A percentile compares a stretch with the other conserved stretches of the same genome.
Evolutionary conservation across 257 asterid species (phyloP).

Genomic region (Osmanthus fragrans): DNA sequence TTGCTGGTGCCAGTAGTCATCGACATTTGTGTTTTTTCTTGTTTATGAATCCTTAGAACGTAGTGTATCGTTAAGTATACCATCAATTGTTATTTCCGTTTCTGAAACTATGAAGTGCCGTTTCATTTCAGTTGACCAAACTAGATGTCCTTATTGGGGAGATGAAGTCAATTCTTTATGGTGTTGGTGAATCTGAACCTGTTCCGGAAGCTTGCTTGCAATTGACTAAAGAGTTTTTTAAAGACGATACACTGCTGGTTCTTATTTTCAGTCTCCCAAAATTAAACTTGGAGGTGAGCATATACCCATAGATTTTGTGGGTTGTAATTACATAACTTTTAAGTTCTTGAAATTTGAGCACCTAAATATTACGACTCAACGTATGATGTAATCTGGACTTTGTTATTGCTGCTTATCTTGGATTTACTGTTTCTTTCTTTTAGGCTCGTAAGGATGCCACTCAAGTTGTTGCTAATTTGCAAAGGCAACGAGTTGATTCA

Average conservation of each 20-base stretch:
- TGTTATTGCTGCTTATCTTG: conserved; percentile 12
- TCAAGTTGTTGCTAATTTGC: conserved; percentile 87
- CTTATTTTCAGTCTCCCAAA: conserved; percentile 70
- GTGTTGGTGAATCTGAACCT: conserved; percentile 72
- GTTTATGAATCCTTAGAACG: too few species aligned
- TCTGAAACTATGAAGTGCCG: not conserved
- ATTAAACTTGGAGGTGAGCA: conserved; percentile 71
- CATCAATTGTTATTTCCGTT: not conserved
- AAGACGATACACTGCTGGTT: conserved; percentile 60
- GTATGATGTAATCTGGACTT: not conserved
- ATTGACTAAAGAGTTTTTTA: conserved; percentile 73
- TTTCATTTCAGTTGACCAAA: conserved; percentile 60
- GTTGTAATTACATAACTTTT: too few species aligned
- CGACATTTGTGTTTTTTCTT: too few species aligned
- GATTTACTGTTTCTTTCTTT: conserved; percentile 6
- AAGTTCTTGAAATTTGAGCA: not conserved
- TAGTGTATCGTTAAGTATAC: not conserved
- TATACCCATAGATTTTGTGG: not conserved
- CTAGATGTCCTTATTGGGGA: conserved; percentile 53
- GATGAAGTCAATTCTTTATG: conserved; percentile 73
- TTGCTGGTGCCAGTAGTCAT: too few species aligned
- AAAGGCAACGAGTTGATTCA: conserved; percentile 74
- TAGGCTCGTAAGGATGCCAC: conserved; percentile 92
- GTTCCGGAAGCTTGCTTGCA: conserved; percentile 70
- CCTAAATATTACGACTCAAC: not conserved